Evolutionary conservation across 352 stramenopile species (phyloP).

Genomic region (Blastocystis sp.): DNA sequence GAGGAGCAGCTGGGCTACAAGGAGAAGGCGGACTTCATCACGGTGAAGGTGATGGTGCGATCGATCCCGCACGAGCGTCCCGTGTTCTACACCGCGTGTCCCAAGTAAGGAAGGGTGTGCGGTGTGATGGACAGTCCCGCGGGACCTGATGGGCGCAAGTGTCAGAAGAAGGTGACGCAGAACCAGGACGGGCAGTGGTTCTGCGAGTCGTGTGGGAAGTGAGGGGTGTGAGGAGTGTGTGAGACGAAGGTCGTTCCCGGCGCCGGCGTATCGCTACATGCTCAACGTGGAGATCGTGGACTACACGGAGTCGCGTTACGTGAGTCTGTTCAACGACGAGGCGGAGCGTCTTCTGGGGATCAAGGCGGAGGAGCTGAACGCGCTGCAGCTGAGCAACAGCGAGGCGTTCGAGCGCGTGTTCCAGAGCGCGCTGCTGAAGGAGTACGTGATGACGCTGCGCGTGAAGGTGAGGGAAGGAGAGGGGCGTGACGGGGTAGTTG

Average conservation of each 20-base stretch:
- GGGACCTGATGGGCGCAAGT: slow-evolving; percentile 23
- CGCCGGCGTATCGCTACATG: slow-evolving; percentile 50
- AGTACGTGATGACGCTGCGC: slow-evolving; percentile 53
- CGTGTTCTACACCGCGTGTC: slow-evolving; percentile 39
- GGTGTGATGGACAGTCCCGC: slow-evolving; percentile 18
- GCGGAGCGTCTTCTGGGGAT: slow-evolving; percentile 24
- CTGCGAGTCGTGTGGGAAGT: slow-evolving; percentile 40
- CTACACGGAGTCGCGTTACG: slow-evolving; percentile 27
- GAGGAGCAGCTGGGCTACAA: slow-evolving; percentile 47
- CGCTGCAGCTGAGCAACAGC: slow-evolving; percentile 24
- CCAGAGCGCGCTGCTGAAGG: slow-evolving; percentile 43
- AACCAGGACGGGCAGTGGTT: slow-evolving; percentile 30
- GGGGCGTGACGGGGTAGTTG: background rate
- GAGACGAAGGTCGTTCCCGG: background rate
- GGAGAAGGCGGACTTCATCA: slow-evolving; percentile 51
- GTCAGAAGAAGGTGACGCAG: slow-evolving; percentile 70
- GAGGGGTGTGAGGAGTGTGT: background rate
- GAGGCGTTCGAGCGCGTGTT: slow-evolving; percentile 64
- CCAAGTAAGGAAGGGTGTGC: background rate
- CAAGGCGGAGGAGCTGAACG: slow-evolving; percentile 15
- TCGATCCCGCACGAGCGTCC: slow-evolving; percentile 46
- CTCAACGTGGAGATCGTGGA: slow-evolving; percentile 64
- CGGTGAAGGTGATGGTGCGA: slow-evolving; percentile 65
- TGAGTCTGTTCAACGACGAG: slow-evolving; percentile 57
- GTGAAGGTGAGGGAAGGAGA: slow-evolving; percentile 26